Evolutionary conservation across 2,329 filamentous ascomycete species (phyloP), one percentile per base, ranked within the genome.

Genomic region (Hypoxylon sp.): DNA sequence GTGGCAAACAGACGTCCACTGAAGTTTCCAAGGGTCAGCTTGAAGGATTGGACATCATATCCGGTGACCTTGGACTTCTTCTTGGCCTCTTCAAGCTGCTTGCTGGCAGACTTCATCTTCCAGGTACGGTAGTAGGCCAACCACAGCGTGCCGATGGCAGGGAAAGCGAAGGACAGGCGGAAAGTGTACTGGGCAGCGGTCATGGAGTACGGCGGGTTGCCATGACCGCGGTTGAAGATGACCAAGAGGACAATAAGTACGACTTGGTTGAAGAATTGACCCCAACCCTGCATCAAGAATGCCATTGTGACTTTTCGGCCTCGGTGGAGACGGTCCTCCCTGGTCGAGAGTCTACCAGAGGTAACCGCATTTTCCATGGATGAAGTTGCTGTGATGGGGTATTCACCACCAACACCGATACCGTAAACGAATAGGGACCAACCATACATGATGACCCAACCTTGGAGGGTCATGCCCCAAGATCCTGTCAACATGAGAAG

Each of bases 261-360:
- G 63, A 89, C 87, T 75, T 97, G 93, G 82, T 97, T 97, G 78
- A 90, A 79, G 71, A 96, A 90, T 73, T 97, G 93, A 61, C 93
- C 93, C 93, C 93, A 97, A 45, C 93, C 93, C 74, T 97, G 93
- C 93, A 97, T 97, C 74, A 97, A 74, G 78, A 97, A 97, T 51
- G 93, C 92, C 71, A 88, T 91, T 61, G 91, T 96, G 69, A 97
- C 93, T 73, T 96, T 96, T 68, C 93, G 90, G 59, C 93, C 93
- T 74, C 93, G 91, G 77, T 97, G 93, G 43, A 97, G 85, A 69
- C 93, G 90, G 71, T 97, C 93, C 44, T 96, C 91, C 57, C 87
- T 88, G 51, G 91, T 96, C 5, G 93, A 97, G 44, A 96, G 76
- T 71, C 88, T 92, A 56, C 93, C 92, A 26, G 90, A 76, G n/a